Conservation (phyloP, 352 stramenopile species). For the Phytophthora tubulina region DNA sequence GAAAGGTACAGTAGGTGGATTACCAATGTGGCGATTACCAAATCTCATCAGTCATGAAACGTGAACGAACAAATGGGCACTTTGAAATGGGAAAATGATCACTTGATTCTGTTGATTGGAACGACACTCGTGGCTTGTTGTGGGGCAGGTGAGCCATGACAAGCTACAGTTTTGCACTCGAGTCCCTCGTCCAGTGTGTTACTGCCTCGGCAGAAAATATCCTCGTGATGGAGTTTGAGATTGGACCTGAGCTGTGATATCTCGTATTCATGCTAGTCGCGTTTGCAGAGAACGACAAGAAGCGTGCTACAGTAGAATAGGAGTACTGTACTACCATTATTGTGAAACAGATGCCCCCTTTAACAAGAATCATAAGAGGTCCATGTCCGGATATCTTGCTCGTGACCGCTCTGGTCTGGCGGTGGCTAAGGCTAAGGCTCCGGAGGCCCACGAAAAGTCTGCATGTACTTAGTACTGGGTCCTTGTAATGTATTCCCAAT, state of each 20-base stretch:
- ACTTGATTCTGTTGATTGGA: too few relatives aligned
- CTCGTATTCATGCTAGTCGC: neutral
- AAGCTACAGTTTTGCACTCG: conserved; percentile 14
- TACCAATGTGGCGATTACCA: conserved; percentile 10
- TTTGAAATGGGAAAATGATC: too few relatives aligned
- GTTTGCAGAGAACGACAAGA: too few relatives aligned
- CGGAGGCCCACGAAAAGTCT: too few relatives aligned
- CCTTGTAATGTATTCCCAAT: too few relatives aligned
- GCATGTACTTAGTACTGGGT: too few relatives aligned
- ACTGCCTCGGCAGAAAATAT: conserved; percentile 15
- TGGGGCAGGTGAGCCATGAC: too few relatives aligned
- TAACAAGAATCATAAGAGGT: neutral
- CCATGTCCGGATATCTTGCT: conserved; percentile 5
- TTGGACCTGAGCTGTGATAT: neutral
- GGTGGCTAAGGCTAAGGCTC: too few relatives aligned
- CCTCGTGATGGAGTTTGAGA: conserved; percentile 19
- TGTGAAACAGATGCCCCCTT: neutral
- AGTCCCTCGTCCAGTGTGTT: conserved; percentile 9
- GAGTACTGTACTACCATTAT: neutral
- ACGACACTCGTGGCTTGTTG: too few relatives aligned
- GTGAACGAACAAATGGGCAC: neutral
- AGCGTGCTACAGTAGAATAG: too few relatives aligned
- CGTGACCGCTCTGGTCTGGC: neutral
- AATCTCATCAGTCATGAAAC: conserved; percentile 2
- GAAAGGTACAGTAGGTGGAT: neutral